Base-by-base conservation (phyloP, 2,329 filamentous ascomycete species). In the Fusarium fujikuroi region DNA sequence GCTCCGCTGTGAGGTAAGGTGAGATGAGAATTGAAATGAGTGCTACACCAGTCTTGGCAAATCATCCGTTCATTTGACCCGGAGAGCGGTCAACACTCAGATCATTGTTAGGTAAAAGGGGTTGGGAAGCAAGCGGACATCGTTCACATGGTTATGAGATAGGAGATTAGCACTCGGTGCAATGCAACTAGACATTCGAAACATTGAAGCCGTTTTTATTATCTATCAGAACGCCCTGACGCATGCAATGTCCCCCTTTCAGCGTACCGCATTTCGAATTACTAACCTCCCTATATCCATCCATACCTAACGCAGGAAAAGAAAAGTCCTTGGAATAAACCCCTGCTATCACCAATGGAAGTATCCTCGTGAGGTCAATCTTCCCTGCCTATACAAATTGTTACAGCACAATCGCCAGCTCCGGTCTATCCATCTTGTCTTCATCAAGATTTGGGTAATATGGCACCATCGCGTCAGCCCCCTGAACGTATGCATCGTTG, bases 401-500 rank as follows among this genome's bases (percentile, higher is more conserved):
- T 87, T 87, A 97, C 81, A 97, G 86, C 76, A 97, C 89, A 82
- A 97, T 95, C 15, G 90, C 91, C 81, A 98, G 81, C 84, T 98
- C 95, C 46, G 92, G 90, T 78, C 95, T 88, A 77, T 93, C 91
- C 78, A 95, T 85, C 65, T 90, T 91, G 73, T 96, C 93, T 70
- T 96, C 94, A 62, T 93, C 92, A 73, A 98, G 83, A 73, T 92
- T 92, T 3, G 95, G 96, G 80, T 98, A 99, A 79, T 97, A 98
- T 5, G 96, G 97, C 62, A 99, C 93, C 91, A 99, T 97, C 34
- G 94, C 91, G 82, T 99, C 96, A 23, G 95, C 95, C 37, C 89
- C 91, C 80, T 97, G 94, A 53, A 98, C 95, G 80, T 99, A 99
- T 7, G 95, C 94, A 81, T 98, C 95, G 78, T 99, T 99, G 85